These are phyloP conservation scores for Eurotiales sp. DNA, from an alignment of 2,329 filamentous ascomycete genomes.

Conservation along the genomic window DNA sequence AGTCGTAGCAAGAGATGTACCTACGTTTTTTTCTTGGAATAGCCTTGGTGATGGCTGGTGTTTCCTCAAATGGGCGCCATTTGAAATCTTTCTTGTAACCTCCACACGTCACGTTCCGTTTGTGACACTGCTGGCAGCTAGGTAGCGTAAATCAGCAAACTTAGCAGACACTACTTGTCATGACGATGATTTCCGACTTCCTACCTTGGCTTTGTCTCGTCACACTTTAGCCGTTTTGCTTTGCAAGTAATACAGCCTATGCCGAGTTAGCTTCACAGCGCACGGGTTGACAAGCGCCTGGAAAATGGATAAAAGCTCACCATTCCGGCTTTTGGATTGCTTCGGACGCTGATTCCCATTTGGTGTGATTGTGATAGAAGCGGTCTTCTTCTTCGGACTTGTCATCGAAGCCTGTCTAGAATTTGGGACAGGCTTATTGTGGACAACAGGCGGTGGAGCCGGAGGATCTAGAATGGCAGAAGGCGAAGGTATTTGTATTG, in stretches of 20 bases:
- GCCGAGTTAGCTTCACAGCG: conserved; percentile 12
- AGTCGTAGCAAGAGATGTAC: conserved; percentile 30
- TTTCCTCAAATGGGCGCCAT: conserved; percentile 67
- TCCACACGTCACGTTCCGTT: conserved; percentile 62
- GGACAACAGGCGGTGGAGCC: conserved; percentile 21
- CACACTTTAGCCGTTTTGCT: conserved; percentile 68
- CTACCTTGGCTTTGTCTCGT: conserved; percentile 61
- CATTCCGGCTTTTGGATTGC: conserved; percentile 72
- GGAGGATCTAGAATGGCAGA: conserved; percentile 48
- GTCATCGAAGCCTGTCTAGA: conserved; percentile 18
- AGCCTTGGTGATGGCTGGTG: conserved; percentile 44
- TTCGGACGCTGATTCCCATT: conserved; percentile 53
- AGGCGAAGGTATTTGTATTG: conserved; percentile 58
- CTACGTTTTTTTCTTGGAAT: conserved; percentile 44
- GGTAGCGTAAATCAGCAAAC: not conserved
- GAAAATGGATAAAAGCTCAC: too few species aligned
- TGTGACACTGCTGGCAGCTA: conserved; percentile 62
- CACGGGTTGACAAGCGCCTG: too few species aligned
- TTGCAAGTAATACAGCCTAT: conserved; percentile 71
- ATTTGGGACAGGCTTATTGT: conserved; percentile 20
- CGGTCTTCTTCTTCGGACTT: conserved; percentile 18
- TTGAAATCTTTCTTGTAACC: conserved; percentile 75
- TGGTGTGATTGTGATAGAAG: conserved; percentile 1
- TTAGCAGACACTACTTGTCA: too few species aligned
- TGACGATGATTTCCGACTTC: not conserved